Conservation (phyloP, 2,329 filamentous ascomycete genomes). For the Aspergillus carbonarius region DNA sequence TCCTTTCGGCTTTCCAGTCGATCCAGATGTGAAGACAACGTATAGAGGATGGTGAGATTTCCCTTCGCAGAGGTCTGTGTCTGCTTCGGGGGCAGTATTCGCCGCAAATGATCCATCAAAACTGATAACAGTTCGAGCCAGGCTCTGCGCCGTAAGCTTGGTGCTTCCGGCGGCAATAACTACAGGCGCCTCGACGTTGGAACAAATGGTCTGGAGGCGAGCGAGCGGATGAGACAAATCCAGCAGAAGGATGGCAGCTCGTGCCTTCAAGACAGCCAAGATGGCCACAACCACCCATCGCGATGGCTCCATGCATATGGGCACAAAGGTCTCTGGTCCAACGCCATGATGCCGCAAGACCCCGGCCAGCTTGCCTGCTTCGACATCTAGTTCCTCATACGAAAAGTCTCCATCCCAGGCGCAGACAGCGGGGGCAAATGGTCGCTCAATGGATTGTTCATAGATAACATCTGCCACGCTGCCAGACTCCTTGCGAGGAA, state of each 20-base stretch:
- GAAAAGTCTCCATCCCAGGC: slow-evolving; percentile 29
- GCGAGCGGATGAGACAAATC: background rate
- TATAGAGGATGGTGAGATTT: background rate
- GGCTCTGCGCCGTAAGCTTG: background rate
- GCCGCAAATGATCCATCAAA: background rate
- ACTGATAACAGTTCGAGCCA: background rate
- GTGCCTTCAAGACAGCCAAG: background rate
- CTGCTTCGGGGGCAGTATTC: background rate
- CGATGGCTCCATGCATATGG: slow-evolving; percentile 22
- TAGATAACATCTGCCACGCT: background rate
- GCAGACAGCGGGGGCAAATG: slow-evolving; percentile 20
- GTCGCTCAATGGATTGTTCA: background rate
- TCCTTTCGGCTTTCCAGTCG: slow-evolving; percentile 10
- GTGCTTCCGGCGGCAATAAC: background rate
- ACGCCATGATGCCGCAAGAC: slow-evolving; percentile 30
- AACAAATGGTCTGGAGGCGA: background rate
- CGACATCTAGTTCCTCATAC: slow-evolving; percentile 27
- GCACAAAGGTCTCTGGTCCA: slow-evolving; percentile 23
- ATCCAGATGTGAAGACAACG: slow-evolving; percentile 21
- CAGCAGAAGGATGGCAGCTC: slow-evolving; percentile 1
- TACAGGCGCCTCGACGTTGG: background rate
- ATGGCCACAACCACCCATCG: slow-evolving; percentile 1
- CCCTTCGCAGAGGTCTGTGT: background rate
- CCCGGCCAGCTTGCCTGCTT: slow-evolving; percentile 27
- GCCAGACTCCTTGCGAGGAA: background rate